phyloP scores from a whole-genome alignment of 495 filamentous ascomycete species.

The Sabuloglossum arenarium region DNA sequence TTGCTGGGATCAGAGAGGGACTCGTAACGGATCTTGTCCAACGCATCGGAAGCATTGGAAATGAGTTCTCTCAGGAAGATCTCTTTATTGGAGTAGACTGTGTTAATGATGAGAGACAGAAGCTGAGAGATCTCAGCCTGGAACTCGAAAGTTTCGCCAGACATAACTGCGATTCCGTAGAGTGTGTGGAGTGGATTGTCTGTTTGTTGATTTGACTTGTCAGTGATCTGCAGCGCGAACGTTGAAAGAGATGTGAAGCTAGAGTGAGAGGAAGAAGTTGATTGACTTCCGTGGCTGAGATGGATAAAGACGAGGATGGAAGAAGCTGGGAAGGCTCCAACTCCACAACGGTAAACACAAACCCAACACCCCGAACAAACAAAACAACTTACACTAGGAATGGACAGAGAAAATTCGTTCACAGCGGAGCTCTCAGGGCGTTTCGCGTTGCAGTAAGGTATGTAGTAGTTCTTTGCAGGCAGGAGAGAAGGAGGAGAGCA shows the following conservation, averaged over 20 bases:
- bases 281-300: background rate
- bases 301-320: background rate
- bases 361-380: background rate
- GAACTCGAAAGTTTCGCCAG: slow-evolving; percentile 91
- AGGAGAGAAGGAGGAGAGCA: too few relatives aligned
- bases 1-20: slow-evolving; percentile 89
- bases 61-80: slow-evolving; percentile 97
- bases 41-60: slow-evolving; percentile 93
- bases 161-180: slow-evolving; percentile 35
- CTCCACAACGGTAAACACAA: background rate
- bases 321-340: background rate
- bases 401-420: too few relatives aligned
- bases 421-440: too few relatives aligned
- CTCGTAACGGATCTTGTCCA: slow-evolving; percentile 99
- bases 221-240: background rate
- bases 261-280: background rate
- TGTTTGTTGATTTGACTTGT: background rate
- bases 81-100: slow-evolving; percentile 99
- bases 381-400: too few relatives aligned
- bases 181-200: background rate
- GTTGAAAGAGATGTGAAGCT: background rate
- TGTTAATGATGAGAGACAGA: slow-evolving; percentile 98
- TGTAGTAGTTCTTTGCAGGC: too few relatives aligned
- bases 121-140: slow-evolving; percentile 99
- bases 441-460: too few relatives aligned